phyloP scores from a whole-genome alignment of 306 rosid genomes.

The Rubus parviflorus region DNA sequence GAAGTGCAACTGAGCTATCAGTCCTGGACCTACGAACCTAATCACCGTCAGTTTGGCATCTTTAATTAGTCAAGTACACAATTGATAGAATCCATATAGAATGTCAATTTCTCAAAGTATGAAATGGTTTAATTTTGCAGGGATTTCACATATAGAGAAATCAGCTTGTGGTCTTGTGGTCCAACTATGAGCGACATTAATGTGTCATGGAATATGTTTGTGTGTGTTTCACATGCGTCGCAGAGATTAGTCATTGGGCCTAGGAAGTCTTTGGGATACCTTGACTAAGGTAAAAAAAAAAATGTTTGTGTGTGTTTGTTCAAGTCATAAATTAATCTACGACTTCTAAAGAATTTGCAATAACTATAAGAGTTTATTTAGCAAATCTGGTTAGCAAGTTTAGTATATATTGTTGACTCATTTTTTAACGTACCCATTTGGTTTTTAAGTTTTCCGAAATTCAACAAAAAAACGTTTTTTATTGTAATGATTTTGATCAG shows the following conservation, averaged over 20 bases:
- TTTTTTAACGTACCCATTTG: neutral
- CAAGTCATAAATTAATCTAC: no score
- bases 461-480: neutral
- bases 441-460: neutral
- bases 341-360: neutral
- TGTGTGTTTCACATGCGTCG: no score
- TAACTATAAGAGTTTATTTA: neutral
- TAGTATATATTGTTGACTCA: neutral
- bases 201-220: neutral
- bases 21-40: constrained; percentile 10
- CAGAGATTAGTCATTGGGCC: no score
- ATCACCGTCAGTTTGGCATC: constrained; percentile 2
- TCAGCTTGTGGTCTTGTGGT: neutral
- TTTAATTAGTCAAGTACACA: neutral
- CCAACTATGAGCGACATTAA: neutral
- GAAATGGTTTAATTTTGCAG: neutral
- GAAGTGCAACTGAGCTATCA: neutral
- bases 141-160: neutral
- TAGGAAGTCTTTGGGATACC: no score
- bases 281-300: no score
- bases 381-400: neutral
- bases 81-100: neutral
- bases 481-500: neutral
- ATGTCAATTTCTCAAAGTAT: neutral
- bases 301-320: no score